These are phyloP conservation scores for Solanum hybrid DNA, from an alignment of 305 asterid genomes.

Conservation along the genomic window DNA sequence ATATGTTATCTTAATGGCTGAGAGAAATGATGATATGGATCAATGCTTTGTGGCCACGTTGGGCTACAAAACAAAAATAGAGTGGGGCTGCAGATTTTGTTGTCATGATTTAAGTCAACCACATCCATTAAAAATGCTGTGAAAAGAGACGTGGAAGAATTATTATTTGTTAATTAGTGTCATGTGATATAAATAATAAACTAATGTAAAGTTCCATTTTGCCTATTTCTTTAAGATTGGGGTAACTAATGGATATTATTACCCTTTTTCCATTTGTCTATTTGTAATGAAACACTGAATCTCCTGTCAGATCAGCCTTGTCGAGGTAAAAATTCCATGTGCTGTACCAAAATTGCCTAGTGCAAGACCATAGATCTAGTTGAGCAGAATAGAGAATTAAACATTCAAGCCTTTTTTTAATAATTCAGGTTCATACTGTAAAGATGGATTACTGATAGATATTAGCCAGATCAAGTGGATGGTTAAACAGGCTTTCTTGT, in stretches of 20 bases:
- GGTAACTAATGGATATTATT: not conserved
- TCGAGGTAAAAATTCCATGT: not conserved
- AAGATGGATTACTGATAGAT: not conserved
- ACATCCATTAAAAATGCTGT: not conserved
- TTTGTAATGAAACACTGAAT: not conserved
- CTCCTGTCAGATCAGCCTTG: not conserved
- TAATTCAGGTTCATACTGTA: not conserved
- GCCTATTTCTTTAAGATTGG: not conserved
- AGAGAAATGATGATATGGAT: not conserved
- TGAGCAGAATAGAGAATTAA: not conserved
- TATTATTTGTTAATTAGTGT: not conserved
- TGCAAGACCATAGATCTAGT: not conserved
- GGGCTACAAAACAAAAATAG: not conserved
- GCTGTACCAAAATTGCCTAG: not conserved
- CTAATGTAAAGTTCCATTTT: not conserved
- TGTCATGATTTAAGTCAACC: conserved; percentile 13
- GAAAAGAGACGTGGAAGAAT: not conserved
- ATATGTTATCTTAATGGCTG: not conserved
- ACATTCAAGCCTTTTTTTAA: not conserved
- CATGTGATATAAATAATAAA: not conserved
- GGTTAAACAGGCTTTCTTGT: not conserved
- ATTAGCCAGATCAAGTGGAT: not conserved
- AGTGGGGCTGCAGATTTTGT: not conserved
- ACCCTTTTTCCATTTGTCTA: not conserved
- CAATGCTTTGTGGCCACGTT: not conserved